Percentiles rank a stretch among this genome's conserved stretches.
phyloP scores from a whole-genome alignment of 495 filamentous ascomycete genomes.

The Monascus purpureus region DNA sequence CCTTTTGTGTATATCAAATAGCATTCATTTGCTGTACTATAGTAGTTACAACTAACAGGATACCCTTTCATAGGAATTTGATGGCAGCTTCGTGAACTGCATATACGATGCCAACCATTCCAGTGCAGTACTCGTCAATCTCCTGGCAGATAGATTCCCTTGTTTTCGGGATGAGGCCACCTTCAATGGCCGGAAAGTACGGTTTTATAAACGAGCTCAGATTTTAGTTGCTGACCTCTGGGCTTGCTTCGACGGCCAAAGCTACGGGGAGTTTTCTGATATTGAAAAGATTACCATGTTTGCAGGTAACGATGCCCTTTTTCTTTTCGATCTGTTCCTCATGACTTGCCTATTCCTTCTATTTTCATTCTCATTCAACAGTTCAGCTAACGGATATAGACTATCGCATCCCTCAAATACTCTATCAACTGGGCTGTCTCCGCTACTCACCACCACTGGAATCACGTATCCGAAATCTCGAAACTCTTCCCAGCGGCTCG shows the following conservation, averaged over 20 bases:
- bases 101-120: constrained; percentile 65
- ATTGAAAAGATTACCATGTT: constrained; percentile 97
- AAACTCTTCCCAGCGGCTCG: constrained; percentile 53
- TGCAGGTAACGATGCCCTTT: no score
- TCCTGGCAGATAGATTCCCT: constrained; percentile 62
- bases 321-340: no score
- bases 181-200: constrained; percentile 61
- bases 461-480: constrained; percentile 45
- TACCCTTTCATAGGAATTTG: constrained; percentile 49
- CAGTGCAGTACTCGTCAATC: constrained; percentile 69
- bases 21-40: not conserved
- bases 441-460: constrained; percentile 70
- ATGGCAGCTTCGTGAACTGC: constrained; percentile 58
- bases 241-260: constrained; percentile 78
- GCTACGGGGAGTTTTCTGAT: constrained; percentile 74
- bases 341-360: not conserved
- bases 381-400: constrained; percentile 31
- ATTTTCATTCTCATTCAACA: not conserved
- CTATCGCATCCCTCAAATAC: constrained; percentile 90
- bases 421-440: constrained; percentile 70
- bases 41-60: no score
- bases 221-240: constrained; percentile 91
- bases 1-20: not conserved
- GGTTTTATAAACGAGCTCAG: constrained; percentile 85
- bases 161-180: constrained; percentile 73